These are phyloP conservation scores for Diaporthe capsici DNA, from an alignment of 2,329 filamentous ascomycete genomes.

Conservation along the genomic window DNA sequence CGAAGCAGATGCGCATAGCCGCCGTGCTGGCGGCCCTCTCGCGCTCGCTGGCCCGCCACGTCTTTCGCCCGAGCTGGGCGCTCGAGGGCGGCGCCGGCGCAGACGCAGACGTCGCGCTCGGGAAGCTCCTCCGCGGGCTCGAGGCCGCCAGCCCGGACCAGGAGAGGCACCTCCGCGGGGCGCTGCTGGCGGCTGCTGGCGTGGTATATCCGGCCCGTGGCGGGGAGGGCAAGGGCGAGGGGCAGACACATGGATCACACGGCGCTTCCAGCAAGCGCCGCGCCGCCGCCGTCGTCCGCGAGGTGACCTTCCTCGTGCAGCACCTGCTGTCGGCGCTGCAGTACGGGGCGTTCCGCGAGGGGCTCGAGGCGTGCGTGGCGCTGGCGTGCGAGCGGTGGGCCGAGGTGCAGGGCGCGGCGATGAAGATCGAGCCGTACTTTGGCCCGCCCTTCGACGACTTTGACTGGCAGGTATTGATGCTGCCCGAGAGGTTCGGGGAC, in stretches of 20 bases:
- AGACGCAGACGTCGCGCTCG: slow-evolving; percentile 49
- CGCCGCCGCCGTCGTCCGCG: slow-evolving; percentile 51
- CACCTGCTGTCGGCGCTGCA: slow-evolving; percentile 51
- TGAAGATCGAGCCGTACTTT: slow-evolving; percentile 55
- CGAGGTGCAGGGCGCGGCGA: slow-evolving; percentile 49
- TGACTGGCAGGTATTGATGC: slow-evolving; percentile 53
- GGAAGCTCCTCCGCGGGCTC: slow-evolving; percentile 49
- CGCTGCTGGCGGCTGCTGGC: slow-evolving; percentile 46
- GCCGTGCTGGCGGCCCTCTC: slow-evolving; percentile 52
- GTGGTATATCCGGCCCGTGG: too few relatives aligned
- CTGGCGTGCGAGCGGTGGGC: slow-evolving; percentile 52
- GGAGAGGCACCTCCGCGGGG: slow-evolving; percentile 51
- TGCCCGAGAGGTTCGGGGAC: slow-evolving; percentile 47
- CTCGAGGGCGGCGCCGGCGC: slow-evolving; percentile 42
- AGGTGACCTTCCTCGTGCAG: slow-evolving; percentile 53
- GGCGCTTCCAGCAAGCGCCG: slow-evolving; percentile 43
- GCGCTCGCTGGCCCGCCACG: slow-evolving; percentile 50
- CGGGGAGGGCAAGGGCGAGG: neutral
- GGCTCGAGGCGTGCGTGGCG: slow-evolving; percentile 48
- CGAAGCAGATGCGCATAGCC: slow-evolving; percentile 55
- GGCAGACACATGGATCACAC: slow-evolving; percentile 18
- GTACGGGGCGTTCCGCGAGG: slow-evolving; percentile 50
- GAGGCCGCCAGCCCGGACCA: slow-evolving; percentile 49
- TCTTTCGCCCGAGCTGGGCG: slow-evolving; percentile 54
- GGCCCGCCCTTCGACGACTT: slow-evolving; percentile 53